Base-by-base conservation (phyloP, 1,284 basidiomycete species). In the Coriolopsis trogii region DNA sequence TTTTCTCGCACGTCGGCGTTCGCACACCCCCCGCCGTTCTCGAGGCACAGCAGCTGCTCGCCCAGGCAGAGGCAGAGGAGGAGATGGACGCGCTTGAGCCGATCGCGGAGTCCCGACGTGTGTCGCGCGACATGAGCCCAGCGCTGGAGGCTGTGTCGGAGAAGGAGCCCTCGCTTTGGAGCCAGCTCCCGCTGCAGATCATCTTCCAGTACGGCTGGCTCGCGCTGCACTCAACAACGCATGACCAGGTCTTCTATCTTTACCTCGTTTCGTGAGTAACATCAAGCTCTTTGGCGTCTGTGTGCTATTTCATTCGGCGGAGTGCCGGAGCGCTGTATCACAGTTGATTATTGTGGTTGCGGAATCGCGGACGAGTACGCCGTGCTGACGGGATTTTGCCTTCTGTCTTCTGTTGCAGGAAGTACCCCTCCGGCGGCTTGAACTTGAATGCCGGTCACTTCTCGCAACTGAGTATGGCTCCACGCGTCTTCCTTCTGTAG, bases 201-300 rank as follows among this genome's bases (percentile, higher is more conserved):
- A 91, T 92, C 55, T 65, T 89, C 16, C 89, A 92, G 68, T 92
- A 92, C 67, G 90, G 89, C 15, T 68, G 89, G 57, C 71, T 92
- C 61, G 89, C 89, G 13, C 68, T 92, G 49, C 89, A 92, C 65
- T 81, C 81, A 31, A 92, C 90, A n/a, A 90, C 88, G 3, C 90
- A 92, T 63, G 89, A 92, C 71, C 90, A 92, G 67, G 72, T 92
- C 18, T 92, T 92, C 70, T 80, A 91, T 69, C 86, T 87, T 2
- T 92, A 92, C 68, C 81, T 91, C 28, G 87, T 91, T 49, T 84
- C 87, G 89, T 91, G 58, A 75, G 86, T 78, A 3, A n/a, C n/a
- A n/a, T n/a, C n/a, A n/a, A n/a, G n/a, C n/a, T n/a, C n/a, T n/a
- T n/a, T n/a, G n/a, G n/a, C n/a, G n/a, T n/a, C n/a, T n/a, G 13